Evolutionary conservation across 1,139 yeast genomes (phyloP).

Genomic region (Candida sojae): DNA sequence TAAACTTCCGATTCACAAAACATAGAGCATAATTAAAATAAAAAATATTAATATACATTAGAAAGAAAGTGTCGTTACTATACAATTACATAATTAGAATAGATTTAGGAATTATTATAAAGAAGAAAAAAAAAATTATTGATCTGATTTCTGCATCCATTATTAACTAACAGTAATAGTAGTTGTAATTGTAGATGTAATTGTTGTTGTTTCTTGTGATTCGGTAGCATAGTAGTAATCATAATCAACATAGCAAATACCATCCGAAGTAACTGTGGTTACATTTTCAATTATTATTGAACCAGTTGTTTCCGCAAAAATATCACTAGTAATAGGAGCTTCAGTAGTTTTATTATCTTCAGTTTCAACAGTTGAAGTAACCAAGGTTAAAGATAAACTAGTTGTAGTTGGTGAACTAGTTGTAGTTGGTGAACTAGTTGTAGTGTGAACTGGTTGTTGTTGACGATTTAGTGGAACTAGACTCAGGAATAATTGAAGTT

Average conservation of each 20-base stretch:
- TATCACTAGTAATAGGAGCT: slow-evolving; percentile 33
- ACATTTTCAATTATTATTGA: slow-evolving; percentile 42
- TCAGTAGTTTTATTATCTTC: slow-evolving; percentile 9
- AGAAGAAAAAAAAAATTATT: too few relatives aligned
- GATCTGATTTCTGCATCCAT: too few relatives aligned
- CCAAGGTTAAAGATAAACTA: slow-evolving; percentile 8
- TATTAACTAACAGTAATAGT: slow-evolving; percentile 31
- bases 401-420: too few relatives aligned
- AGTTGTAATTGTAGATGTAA: slow-evolving; percentile 39
- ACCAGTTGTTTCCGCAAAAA: slow-evolving; percentile 34
- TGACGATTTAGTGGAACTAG: too few relatives aligned
- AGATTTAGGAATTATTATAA: background rate
- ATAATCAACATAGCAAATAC: slow-evolving; percentile 44
- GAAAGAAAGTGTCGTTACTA: background rate
- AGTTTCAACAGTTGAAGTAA: slow-evolving; percentile 5
- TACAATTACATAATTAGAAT: background rate
- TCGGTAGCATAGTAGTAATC: slow-evolving; percentile 41
- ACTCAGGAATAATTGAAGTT: too few relatives aligned
- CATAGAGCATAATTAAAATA: background rate
- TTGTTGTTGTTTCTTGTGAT: slow-evolving; percentile 36
- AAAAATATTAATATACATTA: background rate
- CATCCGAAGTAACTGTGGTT: slow-evolving; percentile 33
- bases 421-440: too few relatives aligned
- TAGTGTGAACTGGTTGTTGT: too few relatives aligned
- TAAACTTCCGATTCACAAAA: background rate